phyloP scores from a whole-genome alignment of 805 yeast genomes.

The Lachancea quebecensis region DNA sequence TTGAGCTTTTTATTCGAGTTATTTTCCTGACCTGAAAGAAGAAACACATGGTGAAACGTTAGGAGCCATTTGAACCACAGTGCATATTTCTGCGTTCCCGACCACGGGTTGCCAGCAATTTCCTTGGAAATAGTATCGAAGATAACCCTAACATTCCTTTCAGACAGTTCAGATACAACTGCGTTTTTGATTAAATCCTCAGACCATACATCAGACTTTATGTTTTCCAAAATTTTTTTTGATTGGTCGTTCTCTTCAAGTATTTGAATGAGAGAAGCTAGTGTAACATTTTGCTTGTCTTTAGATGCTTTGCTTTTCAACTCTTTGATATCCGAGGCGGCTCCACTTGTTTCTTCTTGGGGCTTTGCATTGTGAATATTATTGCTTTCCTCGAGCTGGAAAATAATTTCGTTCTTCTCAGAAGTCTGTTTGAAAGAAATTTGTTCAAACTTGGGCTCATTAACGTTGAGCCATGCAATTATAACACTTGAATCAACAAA shows the following conservation, averaged over 20 bases:
- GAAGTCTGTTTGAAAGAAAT: slow-evolving; percentile 19
- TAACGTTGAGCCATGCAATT: slow-evolving; percentile 34
- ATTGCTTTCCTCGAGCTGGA: slow-evolving; percentile 22
- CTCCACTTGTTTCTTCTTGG: slow-evolving; percentile 11
- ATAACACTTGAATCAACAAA: slow-evolving; percentile 17
- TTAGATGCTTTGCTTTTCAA: slow-evolving; percentile 17
- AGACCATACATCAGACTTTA: slow-evolving; percentile 23
- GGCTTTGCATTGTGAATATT: slow-evolving; percentile 19
- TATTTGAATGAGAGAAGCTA: slow-evolving; percentile 24
- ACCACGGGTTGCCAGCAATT: slow-evolving; percentile 34
- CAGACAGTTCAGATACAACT: slow-evolving; percentile 34
- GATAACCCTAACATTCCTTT: slow-evolving; percentile 37
- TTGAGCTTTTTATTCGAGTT: slow-evolving; percentile 39
- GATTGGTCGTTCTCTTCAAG: slow-evolving; percentile 17
- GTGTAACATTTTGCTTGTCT: slow-evolving; percentile 25
- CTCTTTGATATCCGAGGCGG: slow-evolving; percentile 16
- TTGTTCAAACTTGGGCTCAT: slow-evolving; percentile 34
- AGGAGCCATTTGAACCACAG: slow-evolving; percentile 79
- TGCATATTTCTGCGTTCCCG: not conserved
- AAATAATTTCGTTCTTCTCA: slow-evolving; percentile 21
- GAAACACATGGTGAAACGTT: slow-evolving; percentile 50
- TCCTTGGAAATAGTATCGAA: slow-evolving; percentile 42
- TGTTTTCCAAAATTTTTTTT: slow-evolving; percentile 23
- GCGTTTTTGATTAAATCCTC: slow-evolving; percentile 25
- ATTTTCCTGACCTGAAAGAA: slow-evolving; percentile 14